Conservation (phyloP, 2,329 filamentous ascomycete genomes). For the Westerdykella aurantiaca region DNA sequence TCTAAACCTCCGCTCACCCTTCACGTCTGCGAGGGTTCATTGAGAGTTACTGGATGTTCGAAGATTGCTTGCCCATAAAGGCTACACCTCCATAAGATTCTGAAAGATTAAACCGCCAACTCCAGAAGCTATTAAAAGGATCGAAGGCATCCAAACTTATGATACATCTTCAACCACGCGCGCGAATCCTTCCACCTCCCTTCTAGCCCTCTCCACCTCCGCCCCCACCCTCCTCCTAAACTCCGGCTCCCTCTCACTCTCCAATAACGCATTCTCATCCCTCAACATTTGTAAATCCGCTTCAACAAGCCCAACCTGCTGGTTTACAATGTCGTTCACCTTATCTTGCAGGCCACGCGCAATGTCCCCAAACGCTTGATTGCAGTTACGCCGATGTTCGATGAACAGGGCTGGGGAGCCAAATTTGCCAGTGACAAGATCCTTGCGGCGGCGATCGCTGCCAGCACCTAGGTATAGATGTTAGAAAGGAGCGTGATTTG, state of each 20-base stretch:
- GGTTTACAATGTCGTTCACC: slow-evolving; percentile 2
- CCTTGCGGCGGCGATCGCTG: slow-evolving; percentile 10
- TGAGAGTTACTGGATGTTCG: too few relatives aligned
- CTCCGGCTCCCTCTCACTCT: slow-evolving; percentile 14
- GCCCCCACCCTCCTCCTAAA: slow-evolving; percentile 9
- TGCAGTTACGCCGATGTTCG: slow-evolving; percentile 7
- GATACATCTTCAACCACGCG: slow-evolving; percentile 3
- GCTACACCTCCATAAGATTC: too few relatives aligned
- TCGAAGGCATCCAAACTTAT: not conserved
- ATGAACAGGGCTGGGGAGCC: slow-evolving; percentile 9
- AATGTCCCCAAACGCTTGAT: slow-evolving; percentile 4
- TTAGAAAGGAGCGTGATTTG: not conserved
- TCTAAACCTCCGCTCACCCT: too few relatives aligned
- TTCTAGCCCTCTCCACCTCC: slow-evolving; percentile 6
- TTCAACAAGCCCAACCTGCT: slow-evolving; percentile 12
- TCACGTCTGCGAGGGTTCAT: too few relatives aligned
- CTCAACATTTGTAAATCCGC: slow-evolving; percentile 13
- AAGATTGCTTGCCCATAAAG: too few relatives aligned
- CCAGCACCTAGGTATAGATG: slow-evolving; percentile 1
- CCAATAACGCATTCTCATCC: slow-evolving; percentile 15
- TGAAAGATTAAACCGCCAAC: too few relatives aligned
- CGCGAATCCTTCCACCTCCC: slow-evolving; percentile 5
- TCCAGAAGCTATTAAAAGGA: too few relatives aligned
- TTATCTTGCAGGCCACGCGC: slow-evolving; percentile 5
- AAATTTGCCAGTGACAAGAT: slow-evolving; percentile 10